These are phyloP conservation scores for Chaetomiaceae sp. DNA, from an alignment of 2,329 filamentous ascomycete species.

Conservation along the genomic window DNA sequence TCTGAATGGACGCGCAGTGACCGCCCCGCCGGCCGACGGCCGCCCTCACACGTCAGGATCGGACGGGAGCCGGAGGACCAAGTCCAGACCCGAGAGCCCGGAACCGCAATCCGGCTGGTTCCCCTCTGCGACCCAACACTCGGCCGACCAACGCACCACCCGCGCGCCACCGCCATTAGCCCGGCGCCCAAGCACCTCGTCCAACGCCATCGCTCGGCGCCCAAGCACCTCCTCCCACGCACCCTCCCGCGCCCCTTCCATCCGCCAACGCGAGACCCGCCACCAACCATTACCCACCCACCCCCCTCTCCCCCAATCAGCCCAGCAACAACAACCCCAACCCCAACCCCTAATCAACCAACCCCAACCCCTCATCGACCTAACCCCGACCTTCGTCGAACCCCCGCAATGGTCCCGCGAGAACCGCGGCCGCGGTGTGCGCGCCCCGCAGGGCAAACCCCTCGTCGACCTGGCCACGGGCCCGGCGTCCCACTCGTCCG, in stretches of 20 bases:
- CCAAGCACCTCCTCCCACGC: conserved; percentile 16
- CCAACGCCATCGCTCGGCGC: conserved; percentile 6
- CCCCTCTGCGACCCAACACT: conserved; percentile 33
- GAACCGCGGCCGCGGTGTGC: conserved; percentile 22
- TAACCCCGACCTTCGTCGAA: conserved; percentile 23
- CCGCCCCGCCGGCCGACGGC: not conserved
- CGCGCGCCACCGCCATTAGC: too few relatives aligned
- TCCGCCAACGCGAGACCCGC: conserved; percentile 1
- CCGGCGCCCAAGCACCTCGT: too few relatives aligned
- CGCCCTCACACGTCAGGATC: conserved; percentile 10
- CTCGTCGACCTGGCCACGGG: conserved; percentile 26
- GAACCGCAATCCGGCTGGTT: conserved; percentile 32
- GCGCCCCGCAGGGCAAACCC: conserved; percentile 18
- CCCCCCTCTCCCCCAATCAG: conserved; percentile 8
- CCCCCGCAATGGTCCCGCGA: conserved; percentile 25
- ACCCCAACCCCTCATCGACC: conserved; percentile 24
- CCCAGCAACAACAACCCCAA: conserved; percentile 29
- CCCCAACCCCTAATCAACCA: conserved; percentile 37
- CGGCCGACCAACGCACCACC: conserved; percentile 19
- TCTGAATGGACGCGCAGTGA: conserved; percentile 40
- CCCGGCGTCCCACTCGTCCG: not conserved
- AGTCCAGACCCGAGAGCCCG: conserved; percentile 11
- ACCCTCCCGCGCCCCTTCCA: conserved; percentile 3
- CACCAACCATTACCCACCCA: conserved; percentile 25
- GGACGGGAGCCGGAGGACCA: conserved; percentile 24